Evolutionary conservation across 257 asterid species (phyloP), one percentile per base, ranked within the genome.

Genomic region (Galeopsis tetrahit): DNA sequence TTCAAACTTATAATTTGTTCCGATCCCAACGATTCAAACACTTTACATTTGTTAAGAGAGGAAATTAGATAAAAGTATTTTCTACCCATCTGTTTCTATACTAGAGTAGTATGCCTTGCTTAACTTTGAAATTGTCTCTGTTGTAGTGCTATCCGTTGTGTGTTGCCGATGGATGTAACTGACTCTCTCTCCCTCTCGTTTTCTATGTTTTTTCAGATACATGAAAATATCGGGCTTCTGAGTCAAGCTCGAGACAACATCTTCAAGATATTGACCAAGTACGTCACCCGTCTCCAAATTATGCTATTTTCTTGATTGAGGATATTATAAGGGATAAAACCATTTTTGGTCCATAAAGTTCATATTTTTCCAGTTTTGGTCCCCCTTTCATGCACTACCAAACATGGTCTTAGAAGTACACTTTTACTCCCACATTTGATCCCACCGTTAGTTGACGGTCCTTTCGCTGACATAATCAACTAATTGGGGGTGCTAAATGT

Each of bases 231-330:
- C 38, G 84, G 79, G 53, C 93, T 94, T 73, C 82, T 94, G 39
- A 74, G 86, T 72, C 88, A 84, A 82, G 92, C 93, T 77, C 91
- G 96, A 48, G 90, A 89, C 8, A 94, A 94, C 85, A 79, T 94
- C 87, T 80, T 75, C 78, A 82, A 74, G 44, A 82, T 91, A 52
- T 63, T 89, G 79, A 72, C 73, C 79, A 89, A 84, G 98, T 91
- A 88, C 0, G 88, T 53, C 31, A 10, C 3, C n/a, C 17, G 3
- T 69, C 66, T 69, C 80, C 49, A 10, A n/a, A 33, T 21, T 46
- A 9, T 48, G 7, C 55, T 48, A 39, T 38, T 39, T 58, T 58
- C 40, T 53, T 44, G 69, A 40, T 74, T 40, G 33, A 5, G 63
- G 51, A 10, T 40, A 36, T 59, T 13, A n/a, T 57, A 35, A 21